These are phyloP conservation scores for Solioccasus polychromus DNA, from an alignment of 768 basidiomycete genomes.

Conservation along the genomic window DNA sequence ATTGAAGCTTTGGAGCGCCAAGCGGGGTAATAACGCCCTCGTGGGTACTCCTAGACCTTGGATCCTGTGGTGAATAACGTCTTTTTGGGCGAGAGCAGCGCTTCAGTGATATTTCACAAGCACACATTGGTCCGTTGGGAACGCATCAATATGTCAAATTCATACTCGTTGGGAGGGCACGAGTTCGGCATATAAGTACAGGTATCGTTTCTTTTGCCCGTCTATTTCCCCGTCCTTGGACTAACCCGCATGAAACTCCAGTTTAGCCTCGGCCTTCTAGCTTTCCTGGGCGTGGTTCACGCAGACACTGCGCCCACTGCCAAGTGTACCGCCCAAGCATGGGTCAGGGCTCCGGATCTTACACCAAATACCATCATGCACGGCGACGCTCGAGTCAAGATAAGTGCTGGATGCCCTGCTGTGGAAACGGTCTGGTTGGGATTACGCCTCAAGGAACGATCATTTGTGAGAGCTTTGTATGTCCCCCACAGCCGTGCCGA, in stretches of 20 bases:
- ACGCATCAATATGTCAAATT: not conserved
- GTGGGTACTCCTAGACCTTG: too few species aligned
- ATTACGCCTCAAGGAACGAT: slow-evolving; percentile 20
- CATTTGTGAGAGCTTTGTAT: slow-evolving; percentile 12
- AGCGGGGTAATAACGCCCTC: too few species aligned
- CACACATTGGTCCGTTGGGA: not conserved
- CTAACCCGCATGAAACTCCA: slow-evolving; percentile 3
- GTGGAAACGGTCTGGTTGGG: slow-evolving; percentile 8
- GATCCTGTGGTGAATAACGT: too few species aligned
- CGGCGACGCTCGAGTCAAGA: slow-evolving; percentile 13
- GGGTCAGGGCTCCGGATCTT: slow-evolving; percentile 18
- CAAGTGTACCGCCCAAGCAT: slow-evolving; percentile 5
- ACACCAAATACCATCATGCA: slow-evolving; percentile 7
- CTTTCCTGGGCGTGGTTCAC: too few species aligned
- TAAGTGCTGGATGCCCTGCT: slow-evolving; percentile 13
- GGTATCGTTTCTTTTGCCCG: not conserved
- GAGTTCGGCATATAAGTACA: not conserved
- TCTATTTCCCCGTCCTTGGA: not conserved
- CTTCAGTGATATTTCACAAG: too few species aligned
- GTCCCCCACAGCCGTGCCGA: not conserved
- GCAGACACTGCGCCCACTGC: too few species aligned
- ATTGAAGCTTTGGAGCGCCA: too few species aligned
- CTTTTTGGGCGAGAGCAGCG: too few species aligned
- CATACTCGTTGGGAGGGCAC: not conserved
- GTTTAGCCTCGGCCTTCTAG: too few species aligned